Base-by-base conservation (phyloP, 768 basidiomycete genomes). In the Glaciozyma antarctica region DNA sequence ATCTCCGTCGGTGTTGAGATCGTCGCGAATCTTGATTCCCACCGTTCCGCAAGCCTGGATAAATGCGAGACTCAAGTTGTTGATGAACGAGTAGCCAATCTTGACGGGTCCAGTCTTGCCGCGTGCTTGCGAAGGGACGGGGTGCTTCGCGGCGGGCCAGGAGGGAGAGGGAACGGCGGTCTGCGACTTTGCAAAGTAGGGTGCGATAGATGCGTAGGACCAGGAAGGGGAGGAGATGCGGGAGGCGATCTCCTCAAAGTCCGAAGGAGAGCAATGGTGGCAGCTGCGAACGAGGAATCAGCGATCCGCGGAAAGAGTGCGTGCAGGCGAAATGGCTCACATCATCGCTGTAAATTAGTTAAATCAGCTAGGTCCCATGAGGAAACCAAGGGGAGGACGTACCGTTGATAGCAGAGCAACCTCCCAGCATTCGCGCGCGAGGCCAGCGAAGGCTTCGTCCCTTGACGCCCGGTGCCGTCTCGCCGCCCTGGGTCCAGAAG, bases 151-250 rank as follows among this genome's bases (percentile, higher is more conserved):
- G 30, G 32, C 28, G 6, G 53, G 53, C 30, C 32, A 54, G 17
- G 53, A 3, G 30, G 30, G 6, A 3, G 28, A 32, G 16, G 28
- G 30, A 2, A 54, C 8, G 53, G 21, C 28, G 8, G 53, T 47
- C 59, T 68, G 67, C 5, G 67, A 60, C 53, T 69, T 68, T 41
- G 41, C 51, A 26, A 71, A 71, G 66, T 71, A 71, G 3, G 70
- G 70, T 45, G 68, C 52, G 24, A 71, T 34, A 16, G 38, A 22
- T n/a, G 30, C 26, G n/a, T 41, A 32, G 48, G 28, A 32, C 30
- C 19, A 22, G 8, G 45, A 45, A 28, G 30, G 38, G 24, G 15
- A 24, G 9, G 28, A 26, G 53, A 54, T 24, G 26, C 26, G 17
- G 6, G 47, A 21, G 30, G 28, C 53, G 30, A 30, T 32, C n/a